Evolutionary conservation across 345 rosid genomes (phyloP).

Genomic region (Sapria himalayana): DNA sequence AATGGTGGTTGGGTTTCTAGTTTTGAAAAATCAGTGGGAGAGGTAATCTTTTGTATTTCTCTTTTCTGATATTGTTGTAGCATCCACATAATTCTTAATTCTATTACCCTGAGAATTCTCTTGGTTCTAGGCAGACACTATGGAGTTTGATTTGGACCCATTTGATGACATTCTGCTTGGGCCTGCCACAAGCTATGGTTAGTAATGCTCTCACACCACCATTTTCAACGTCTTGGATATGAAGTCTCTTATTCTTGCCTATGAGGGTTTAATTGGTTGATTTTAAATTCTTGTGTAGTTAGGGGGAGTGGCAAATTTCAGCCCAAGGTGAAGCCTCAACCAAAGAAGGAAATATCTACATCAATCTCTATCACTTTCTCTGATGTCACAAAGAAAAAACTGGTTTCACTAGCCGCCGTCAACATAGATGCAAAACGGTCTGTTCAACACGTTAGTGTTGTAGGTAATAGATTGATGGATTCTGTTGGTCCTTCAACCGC

Average conservation of each 20-base stretch:
- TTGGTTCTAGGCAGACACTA: slow-evolving; percentile 2
- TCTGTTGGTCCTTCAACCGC: neutral
- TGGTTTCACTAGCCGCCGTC: no score
- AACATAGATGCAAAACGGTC: no score
- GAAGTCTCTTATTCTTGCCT: neutral
- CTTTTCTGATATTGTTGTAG: neutral
- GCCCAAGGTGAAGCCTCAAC: no score
- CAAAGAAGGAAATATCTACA: no score
- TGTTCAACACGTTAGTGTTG: no score
- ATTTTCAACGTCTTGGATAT: no score
- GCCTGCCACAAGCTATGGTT: slow-evolving; percentile 4
- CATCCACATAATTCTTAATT: neutral
- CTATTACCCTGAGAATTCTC: neutral
- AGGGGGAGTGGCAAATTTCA: no score
- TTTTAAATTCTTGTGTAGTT: no score
- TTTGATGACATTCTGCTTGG: neutral
- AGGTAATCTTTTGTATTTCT: neutral
- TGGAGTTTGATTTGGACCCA: slow-evolving; percentile 4
- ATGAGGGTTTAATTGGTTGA: neutral
- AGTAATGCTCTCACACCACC: neutral
- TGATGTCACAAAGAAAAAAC: no score
- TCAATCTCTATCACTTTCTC: no score
- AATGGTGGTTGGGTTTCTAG: neutral
- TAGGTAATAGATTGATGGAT: neutral
- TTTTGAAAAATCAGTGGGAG: neutral